Evolutionary conservation across 305 asterid genomes (phyloP).

Genomic region (Striga hermonthica): DNA sequence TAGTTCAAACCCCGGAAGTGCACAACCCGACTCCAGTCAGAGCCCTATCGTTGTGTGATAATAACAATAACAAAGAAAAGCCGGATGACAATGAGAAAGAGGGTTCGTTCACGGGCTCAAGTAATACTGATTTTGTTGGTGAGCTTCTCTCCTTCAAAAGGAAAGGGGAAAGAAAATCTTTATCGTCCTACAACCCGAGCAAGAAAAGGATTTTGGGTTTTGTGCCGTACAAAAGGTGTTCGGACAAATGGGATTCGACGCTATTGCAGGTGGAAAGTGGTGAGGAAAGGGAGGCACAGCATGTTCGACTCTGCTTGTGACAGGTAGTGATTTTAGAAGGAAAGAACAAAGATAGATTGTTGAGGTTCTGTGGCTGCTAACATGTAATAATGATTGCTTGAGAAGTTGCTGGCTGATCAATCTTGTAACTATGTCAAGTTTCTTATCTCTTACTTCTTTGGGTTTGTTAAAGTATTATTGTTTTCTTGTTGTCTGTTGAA

Average conservation of each 20-base stretch:
- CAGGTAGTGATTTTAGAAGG: constrained; percentile 6
- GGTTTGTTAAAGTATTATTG: neutral
- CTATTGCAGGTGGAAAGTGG: constrained; percentile 33
- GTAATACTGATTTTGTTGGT: constrained; percentile 27
- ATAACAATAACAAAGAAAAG: constrained; percentile 9
- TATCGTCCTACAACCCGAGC: constrained; percentile 35
- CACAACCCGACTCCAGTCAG: constrained; percentile 58
- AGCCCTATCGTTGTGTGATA: constrained; percentile 28
- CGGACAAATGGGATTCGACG: constrained; percentile 41
- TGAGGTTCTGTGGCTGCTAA: constrained; percentile 26
- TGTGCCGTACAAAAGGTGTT: constrained; percentile 70
- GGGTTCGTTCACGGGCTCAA: constrained; percentile 56
- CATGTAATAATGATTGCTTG: constrained; percentile 23
- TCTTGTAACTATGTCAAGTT: constrained; percentile 4
- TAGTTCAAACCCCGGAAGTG: constrained; percentile 35
- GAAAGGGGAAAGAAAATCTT: constrained; percentile 24
- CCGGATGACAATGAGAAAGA: constrained; percentile 32
- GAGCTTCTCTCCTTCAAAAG: neutral
- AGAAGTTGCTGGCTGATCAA: neutral
- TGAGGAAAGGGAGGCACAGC: constrained; percentile 55
- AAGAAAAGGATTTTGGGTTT: constrained; percentile 52
- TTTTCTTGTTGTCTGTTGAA: constrained; percentile 17
- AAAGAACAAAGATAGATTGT: no score
- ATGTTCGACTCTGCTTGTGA: constrained; percentile 62
- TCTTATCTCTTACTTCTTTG: neutral